These are phyloP conservation scores for Penicillium sp. DNA, from an alignment of 2,329 filamentous ascomycete genomes.

Conservation along the genomic window DNA sequence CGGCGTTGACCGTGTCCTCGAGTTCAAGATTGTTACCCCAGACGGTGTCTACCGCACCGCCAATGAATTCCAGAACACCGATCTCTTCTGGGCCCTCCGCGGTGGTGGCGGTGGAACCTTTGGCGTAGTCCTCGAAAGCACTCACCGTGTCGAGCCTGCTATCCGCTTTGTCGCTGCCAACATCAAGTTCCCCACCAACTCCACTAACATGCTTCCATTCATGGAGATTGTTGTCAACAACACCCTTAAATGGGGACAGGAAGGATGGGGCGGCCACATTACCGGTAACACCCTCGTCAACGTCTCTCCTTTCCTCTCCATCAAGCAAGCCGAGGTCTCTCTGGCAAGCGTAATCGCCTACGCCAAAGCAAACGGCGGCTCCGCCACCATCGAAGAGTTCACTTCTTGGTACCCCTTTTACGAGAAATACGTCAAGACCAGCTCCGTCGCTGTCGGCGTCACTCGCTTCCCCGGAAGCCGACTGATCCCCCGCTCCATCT, in stretches of 20 bases:
- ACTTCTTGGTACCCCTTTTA: conserved; percentile 22
- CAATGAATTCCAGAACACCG: conserved; percentile 20
- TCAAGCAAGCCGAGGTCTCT: conserved; percentile 16
- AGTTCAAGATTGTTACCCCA: conserved; percentile 31
- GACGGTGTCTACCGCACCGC: conserved; percentile 16
- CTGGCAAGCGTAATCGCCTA: conserved; percentile 7
- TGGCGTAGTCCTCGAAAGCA: conserved; percentile 17
- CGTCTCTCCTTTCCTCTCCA: conserved; percentile 15
- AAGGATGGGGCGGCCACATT: conserved; percentile 27
- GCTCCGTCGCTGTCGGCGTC: conserved; percentile 18
- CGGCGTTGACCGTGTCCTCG: conserved; percentile 29
- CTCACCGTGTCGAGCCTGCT: background rate
- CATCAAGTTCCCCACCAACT: conserved; percentile 21
- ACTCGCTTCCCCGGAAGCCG: conserved; percentile 20
- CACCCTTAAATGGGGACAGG: conserved; percentile 20
- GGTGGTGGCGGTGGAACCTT: conserved; percentile 23
- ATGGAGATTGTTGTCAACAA: conserved; percentile 26
- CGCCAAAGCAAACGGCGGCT: conserved; percentile 14
- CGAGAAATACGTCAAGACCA: conserved; percentile 18
- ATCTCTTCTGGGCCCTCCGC: conserved; percentile 25
- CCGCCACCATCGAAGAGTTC: conserved; percentile 17
- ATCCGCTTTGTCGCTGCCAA: conserved; percentile 1
- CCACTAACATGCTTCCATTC: conserved; percentile 20
- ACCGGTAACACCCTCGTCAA: conserved; percentile 20
- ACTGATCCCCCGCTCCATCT: conserved; percentile 20